Evolutionary conservation across 129 eudicot species (phyloP).

Genomic region (Arctium minus): DNA sequence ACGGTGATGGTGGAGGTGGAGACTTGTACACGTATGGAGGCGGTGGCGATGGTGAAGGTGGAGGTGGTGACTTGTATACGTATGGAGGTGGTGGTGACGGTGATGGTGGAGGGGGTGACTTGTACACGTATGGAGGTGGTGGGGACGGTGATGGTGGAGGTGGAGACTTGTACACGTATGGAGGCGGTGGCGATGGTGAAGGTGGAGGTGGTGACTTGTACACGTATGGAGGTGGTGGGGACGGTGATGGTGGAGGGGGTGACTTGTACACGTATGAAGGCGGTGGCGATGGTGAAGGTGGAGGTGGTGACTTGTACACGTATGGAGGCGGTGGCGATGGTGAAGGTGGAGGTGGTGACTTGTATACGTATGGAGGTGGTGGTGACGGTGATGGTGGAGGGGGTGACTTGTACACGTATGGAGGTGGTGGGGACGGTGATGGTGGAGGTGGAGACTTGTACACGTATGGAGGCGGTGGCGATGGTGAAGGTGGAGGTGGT

Average conservation of each 20-base stretch:
- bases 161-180: neutral
- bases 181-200: neutral
- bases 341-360: slow-evolving; percentile 14
- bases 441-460: slow-evolving; percentile 21
- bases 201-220: too few species aligned
- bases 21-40: neutral
- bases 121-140: neutral
- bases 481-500: slow-evolving; percentile 20
- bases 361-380: neutral
- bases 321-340: slow-evolving; percentile 14
- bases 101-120: slow-evolving; percentile 14
- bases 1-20: neutral
- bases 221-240: slow-evolving; percentile 1
- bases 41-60: slow-evolving; percentile 11
- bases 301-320: neutral
- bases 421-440: slow-evolving; percentile 20
- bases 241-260: slow-evolving; percentile 14
- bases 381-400: slow-evolving; percentile 16
- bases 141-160: slow-evolving; percentile 13
- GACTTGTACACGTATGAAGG: slow-evolving; percentile 18
- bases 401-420: neutral
- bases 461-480: slow-evolving; percentile 5
- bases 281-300: slow-evolving; percentile 24
- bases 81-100: slow-evolving; percentile 19
- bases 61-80: slow-evolving; percentile 18